A percentile compares a stretch with the other conserved stretches of the same genome.
Evolutionary conservation across 306 rosid species (phyloP).

Genomic region (Acacia acuminata): DNA sequence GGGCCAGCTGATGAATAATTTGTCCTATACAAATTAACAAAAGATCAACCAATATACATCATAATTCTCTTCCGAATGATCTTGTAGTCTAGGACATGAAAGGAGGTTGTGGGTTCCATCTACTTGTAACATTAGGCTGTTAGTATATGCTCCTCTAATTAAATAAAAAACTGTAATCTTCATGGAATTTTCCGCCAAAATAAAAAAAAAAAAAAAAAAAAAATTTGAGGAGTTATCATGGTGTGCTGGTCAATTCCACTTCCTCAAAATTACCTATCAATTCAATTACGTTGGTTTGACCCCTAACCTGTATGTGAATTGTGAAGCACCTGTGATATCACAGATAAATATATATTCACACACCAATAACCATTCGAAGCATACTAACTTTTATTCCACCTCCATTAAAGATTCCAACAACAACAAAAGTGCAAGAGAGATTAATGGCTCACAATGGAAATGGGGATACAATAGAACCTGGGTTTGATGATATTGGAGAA

Average conservation of each 20-base stretch:
- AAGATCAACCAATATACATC: background rate
- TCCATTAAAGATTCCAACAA: background rate
- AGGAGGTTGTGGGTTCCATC: too few species aligned
- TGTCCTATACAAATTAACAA: background rate
- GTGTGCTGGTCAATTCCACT: too few species aligned
- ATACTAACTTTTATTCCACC: background rate
- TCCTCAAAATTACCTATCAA: background rate
- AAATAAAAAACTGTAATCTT: too few species aligned
- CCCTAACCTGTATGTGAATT: background rate
- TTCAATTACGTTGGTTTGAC: background rate
- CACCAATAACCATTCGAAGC: background rate
- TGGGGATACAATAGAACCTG: background rate
- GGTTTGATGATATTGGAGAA: background rate
- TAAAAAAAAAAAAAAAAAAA: too few species aligned
- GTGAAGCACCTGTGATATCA: background rate
- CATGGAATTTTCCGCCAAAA: too few species aligned
- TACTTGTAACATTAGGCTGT: too few species aligned
- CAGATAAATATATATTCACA: background rate
- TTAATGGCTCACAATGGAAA: slow-evolving; percentile 30
- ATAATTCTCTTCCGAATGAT: too few species aligned
- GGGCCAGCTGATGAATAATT: background rate
- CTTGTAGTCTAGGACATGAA: too few species aligned
- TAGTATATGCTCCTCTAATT: too few species aligned
- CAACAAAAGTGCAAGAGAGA: background rate
- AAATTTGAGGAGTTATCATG: too few species aligned